Base-by-base conservation (phyloP, 345 rosid genomes). In the Sonneratia alba region DNA sequence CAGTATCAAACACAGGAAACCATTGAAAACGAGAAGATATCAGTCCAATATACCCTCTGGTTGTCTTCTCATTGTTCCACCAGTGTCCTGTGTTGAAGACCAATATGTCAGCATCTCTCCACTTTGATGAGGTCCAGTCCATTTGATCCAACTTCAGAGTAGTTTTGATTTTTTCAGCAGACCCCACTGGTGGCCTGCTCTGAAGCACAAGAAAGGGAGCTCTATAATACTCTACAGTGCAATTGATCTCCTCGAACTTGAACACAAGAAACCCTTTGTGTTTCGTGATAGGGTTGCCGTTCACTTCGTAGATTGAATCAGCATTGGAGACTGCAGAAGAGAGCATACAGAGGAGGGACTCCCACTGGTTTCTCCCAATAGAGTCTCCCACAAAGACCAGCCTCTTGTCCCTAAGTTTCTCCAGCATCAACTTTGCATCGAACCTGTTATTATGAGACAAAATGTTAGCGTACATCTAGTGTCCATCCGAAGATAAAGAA, bases 291-390 rank as follows among this genome's bases (percentile, higher is more conserved):
- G 96, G 91, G 74, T 72, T 87, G 10, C 93, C 90, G 65, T 93
- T 87, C 81, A 89, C 96, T 89, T 93, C 98, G 68, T 88, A 93
- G 57, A 91, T 81, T 0, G 86, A 88, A 63, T 75, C 79, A 74
- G 87, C 81, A 66, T 86, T 74, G 32, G 85, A 72, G 57, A 93
- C 73, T 1, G 78, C 92, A 78, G 95, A 89, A 75, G 98, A 83
- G 40, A 93, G 78, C 87, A 93, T 70, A 82, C 98, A 93, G 62
- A 93, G 83, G 70, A 93, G 85, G 22, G 97, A 93, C 82, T 93
- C 98, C 96, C 96, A 93, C 67, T 93, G 97, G 80, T 93, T 93
- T 80, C 98, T 88, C 70, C 98, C 98, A 1, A 93, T 87, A 0
- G 98, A 94, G 70, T 94, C 98, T n/a, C 98, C 98, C 14, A 85